Conservation (phyloP, 2,329 filamentous ascomycete genomes). For the Colletotrichum agaves region DNA sequence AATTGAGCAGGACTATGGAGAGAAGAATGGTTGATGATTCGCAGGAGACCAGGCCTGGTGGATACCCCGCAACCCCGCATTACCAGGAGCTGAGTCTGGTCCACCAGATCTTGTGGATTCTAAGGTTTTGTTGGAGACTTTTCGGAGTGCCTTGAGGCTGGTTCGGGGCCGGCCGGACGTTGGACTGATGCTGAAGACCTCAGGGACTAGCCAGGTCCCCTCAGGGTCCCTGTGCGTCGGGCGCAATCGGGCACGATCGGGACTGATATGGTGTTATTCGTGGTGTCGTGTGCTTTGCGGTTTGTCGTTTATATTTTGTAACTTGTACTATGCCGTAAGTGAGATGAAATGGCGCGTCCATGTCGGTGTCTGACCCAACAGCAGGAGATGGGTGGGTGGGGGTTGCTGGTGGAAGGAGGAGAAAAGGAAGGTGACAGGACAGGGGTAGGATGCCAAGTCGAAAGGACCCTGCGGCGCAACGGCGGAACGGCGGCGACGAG, state of each 20-base stretch:
- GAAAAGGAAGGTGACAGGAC: constrained; percentile 8
- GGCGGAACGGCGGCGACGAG: not conserved
- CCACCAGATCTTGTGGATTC: constrained; percentile 31
- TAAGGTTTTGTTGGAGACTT: not conserved
- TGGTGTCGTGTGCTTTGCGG: not conserved
- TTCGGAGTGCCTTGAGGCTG: not conserved
- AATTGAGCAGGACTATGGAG: not conserved
- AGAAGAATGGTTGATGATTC: constrained; percentile 34
- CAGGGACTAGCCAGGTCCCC: constrained; percentile 1
- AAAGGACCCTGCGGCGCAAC: constrained; percentile 8
- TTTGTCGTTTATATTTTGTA: constrained; percentile 10
- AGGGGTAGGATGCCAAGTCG: not conserved
- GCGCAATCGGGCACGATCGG: constrained; percentile 23
- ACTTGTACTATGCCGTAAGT: constrained; percentile 6
- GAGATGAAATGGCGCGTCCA: not conserved
- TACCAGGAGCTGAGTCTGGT: constrained; percentile 28
- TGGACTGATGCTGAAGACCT: not conserved
- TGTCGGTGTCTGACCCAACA: constrained; percentile 1
- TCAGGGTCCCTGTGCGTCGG: constrained; percentile 14
- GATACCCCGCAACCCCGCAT: constrained; percentile 37
- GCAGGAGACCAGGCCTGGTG: constrained; percentile 22
- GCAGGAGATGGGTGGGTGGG: constrained; percentile 19
- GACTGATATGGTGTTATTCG: not conserved
- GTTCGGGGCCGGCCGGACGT: not conserved
- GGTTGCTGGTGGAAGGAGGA: not conserved